Percentiles rank a stretch among this genome's conserved stretches.
Conservation (phyloP, 2,329 filamentous ascomycete species). For the Botryosphaeria dothidea region DNA sequence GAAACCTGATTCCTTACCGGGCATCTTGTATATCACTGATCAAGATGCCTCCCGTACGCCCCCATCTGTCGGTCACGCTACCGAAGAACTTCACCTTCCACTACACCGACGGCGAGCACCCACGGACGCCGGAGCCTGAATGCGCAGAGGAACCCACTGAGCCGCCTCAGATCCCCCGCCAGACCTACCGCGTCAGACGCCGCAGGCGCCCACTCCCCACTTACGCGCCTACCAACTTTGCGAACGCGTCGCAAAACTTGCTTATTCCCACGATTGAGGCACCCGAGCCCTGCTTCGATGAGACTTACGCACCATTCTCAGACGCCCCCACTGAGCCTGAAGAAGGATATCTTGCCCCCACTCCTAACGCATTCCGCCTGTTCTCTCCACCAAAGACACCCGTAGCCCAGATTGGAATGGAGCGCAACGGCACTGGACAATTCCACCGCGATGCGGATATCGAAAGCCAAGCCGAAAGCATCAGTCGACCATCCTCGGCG, state of each 20-base stretch:
- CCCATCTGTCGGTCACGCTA: slow-evolving; percentile 51
- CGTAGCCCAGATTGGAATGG: slow-evolving; percentile 39
- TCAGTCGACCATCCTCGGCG: slow-evolving; percentile 58
- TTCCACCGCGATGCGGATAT: slow-evolving; percentile 35
- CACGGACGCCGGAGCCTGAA: slow-evolving; percentile 49
- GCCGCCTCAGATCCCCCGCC: slow-evolving; percentile 48
- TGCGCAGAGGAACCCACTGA: slow-evolving; percentile 35
- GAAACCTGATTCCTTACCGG: slow-evolving; percentile 11
- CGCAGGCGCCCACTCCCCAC: slow-evolving; percentile 40
- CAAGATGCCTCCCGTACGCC: slow-evolving; percentile 43
- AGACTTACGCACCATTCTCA: slow-evolving; percentile 20
- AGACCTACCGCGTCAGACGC: slow-evolving; percentile 51
- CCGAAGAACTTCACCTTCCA: slow-evolving; percentile 53
- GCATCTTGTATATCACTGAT: slow-evolving; percentile 9
- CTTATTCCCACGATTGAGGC: slow-evolving; percentile 54
- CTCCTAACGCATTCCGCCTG: slow-evolving; percentile 36
- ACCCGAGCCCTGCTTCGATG: slow-evolving; percentile 38
- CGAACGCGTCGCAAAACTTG: slow-evolving; percentile 29
- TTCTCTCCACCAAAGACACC: slow-evolving; percentile 53
- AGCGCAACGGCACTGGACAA: slow-evolving; percentile 29
- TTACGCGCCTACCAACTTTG: slow-evolving; percentile 25
- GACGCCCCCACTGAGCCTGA: slow-evolving; percentile 32
- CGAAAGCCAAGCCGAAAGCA: slow-evolving; percentile 41
- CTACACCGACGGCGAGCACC: slow-evolving; percentile 46
- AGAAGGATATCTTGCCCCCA: slow-evolving; percentile 46